A percentile compares a stretch with the other conserved stretches of the same genome.
phyloP scores from a whole-genome alignment of 345 rosid genomes.

The Sisymbrium irio region DNA sequence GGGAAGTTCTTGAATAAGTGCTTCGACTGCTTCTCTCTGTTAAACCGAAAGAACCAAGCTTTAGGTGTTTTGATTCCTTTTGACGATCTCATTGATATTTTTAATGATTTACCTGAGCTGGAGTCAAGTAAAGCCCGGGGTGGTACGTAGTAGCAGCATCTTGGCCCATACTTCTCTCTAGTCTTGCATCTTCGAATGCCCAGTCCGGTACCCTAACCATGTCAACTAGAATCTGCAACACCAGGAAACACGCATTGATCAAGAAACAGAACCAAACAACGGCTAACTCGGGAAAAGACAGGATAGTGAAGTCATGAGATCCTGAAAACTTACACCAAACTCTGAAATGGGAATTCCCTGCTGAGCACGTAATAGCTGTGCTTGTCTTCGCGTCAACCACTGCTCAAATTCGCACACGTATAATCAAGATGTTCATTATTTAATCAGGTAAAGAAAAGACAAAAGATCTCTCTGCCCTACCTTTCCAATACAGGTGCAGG shows the following conservation, averaged over 20 bases:
- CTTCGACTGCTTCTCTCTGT: slow-evolving; percentile 88
- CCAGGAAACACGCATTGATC: not conserved
- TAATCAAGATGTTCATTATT: not conserved
- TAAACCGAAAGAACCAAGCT: not conserved
- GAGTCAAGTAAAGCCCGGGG: slow-evolving; percentile 83
- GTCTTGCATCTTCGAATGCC: slow-evolving; percentile 97
- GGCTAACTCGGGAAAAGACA: not conserved
- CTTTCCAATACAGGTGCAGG: slow-evolving; percentile 68
- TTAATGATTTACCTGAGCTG: slow-evolving; percentile 36
- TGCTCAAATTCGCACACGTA: slow-evolving; percentile 14
- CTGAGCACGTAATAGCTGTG: slow-evolving; percentile 68
- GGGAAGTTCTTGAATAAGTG: slow-evolving; percentile 88
- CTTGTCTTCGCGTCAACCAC: slow-evolving; percentile 86
- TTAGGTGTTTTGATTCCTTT: not conserved
- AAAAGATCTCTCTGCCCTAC: slow-evolving; percentile 46
- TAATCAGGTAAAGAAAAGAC: not conserved
- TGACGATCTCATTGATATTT: no score
- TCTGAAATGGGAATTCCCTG: slow-evolving; percentile 92
- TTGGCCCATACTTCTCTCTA: slow-evolving; percentile 86
- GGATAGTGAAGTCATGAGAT: slow-evolving; percentile 19
- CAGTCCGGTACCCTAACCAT: slow-evolving; percentile 89
- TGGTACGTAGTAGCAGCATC: slow-evolving; percentile 75
- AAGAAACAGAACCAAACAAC: not conserved
- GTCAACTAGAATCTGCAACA: slow-evolving; percentile 71
- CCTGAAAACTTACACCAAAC: slow-evolving; percentile 58